Evolutionary conservation across 257 asterid genomes (phyloP), one percentile per base, ranked within the genome.

Genomic region (Petunia secreta): DNA sequence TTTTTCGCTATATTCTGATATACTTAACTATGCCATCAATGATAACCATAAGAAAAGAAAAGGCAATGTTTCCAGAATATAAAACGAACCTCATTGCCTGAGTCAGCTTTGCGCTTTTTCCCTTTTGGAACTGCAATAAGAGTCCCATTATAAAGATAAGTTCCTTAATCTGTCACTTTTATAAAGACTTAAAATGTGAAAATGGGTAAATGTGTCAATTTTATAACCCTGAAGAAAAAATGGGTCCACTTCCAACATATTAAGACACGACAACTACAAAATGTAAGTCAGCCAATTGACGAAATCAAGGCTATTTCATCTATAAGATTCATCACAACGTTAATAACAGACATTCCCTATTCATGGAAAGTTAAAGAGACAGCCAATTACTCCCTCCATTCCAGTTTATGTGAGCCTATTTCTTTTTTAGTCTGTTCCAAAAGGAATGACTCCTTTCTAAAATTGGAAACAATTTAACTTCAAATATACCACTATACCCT

Each of bases 61-160:
- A 50, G 16, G 37, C 54, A 50, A 48, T 11, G 44, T 10, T 34
- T n/a, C 46, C 68, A 85, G 55, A 80, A n/a, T n/a, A 67, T 36
- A 64, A 79, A 80, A 79, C 88, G 80, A 82, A 93, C 98, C 98
- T 92, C 97, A 73, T 84, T 75, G 68, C 88, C 84, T 36, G 92
- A 88, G 84, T 92, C 96, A 82, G 89, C 79, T 88, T 89, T 93
- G 73, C 95, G 89, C 85, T 93, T 93, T 89, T 92, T 92, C 89
- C 98, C 96, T 84, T 90, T 92, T 73, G 88, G 83, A 83, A 83
- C 97, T 93, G 86, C 93, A 89, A 75, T 40, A 84, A 43, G 52
- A 79, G 52, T 48, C 63, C 75, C 63, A 79, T 64, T 63, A 43
- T 2, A 64, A 6, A 10, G 59, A 54, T 80, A 69, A 82, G 58